Base-by-base conservation (phyloP, 2,329 filamentous ascomycete species). In the Hypomyces rosellus region DNA sequence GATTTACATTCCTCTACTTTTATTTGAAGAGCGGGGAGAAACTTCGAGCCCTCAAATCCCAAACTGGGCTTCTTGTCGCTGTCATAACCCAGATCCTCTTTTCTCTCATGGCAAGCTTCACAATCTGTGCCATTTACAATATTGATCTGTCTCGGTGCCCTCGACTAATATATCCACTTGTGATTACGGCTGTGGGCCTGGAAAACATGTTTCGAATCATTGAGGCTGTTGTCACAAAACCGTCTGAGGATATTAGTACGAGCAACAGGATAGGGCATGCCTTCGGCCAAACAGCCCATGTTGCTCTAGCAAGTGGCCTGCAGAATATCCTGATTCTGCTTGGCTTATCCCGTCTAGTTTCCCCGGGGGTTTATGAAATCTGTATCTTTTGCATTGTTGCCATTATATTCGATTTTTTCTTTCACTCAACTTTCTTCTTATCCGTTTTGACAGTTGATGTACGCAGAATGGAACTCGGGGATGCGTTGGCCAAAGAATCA, bases 381-480 rank as follows among this genome's bases (percentile, higher is more conserved):
- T 91, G 88, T 66, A 79, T 78, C 1, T 92, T 91, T 64, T 83
- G 85, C 3, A 84, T 84, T 2, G 80, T 91, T 46, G 88, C 87
- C 1, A 80, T 89, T 13, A 68, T 86, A 1, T 85, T 91, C 59
- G 88, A 92, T 65, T 86, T 87, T 54, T 82, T 90, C 60, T 90
- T 87, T 60, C 74, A 90, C 18, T 77, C 88, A 7, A 91, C 87
- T 0, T 91, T 90, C 68, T 91, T 92, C 61, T 74, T 90, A 3
- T 82, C 87, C 1, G 86, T 92, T 12, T 72, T 92, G 20, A 90
- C 86, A 60, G 83, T 92, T 40, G 88, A 92, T 63, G 86, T 92
- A 9, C 80, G 84, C 18, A 77, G 88, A 57, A 81, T 86, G 51
- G 88, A 92, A 68, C 76, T 92, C 0, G 82, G 83, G 57, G 87